Conservation (phyloP, 768 basidiomycete species). For the Naganishia antarctica region DNA sequence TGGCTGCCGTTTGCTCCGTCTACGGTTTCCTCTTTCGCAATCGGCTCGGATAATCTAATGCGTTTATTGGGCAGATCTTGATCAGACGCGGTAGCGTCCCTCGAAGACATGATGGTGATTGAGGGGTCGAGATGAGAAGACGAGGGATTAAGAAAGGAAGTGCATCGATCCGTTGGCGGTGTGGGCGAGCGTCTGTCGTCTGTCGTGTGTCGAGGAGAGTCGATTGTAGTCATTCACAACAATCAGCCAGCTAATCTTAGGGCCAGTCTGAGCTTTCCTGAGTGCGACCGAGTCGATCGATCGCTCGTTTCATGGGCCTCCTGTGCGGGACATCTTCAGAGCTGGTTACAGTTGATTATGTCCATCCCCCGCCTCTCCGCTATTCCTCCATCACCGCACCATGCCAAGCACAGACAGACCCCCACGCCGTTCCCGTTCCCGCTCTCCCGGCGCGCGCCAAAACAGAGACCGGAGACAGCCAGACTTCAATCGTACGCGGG, state of each 20-base stretch:
- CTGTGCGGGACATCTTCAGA: background rate
- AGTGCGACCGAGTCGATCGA: background rate
- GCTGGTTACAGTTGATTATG: background rate
- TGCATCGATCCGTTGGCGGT: no score
- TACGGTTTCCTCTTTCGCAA: background rate
- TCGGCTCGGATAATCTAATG: slow-evolving; percentile 5
- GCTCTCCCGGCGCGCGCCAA: background rate
- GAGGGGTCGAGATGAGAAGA: background rate
- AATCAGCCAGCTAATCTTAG: slow-evolving; percentile 15
- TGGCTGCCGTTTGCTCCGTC: background rate
- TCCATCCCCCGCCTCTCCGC: no score
- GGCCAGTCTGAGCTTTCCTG: no score
- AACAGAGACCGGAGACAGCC: slow-evolving; percentile 7
- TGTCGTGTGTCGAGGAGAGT: no score
- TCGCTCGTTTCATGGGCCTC: background rate
- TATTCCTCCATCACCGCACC: background rate
- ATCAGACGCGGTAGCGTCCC: background rate
- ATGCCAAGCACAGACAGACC: slow-evolving; percentile 9
- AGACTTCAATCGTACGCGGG: slow-evolving; percentile 3
- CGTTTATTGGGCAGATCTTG: slow-evolving; percentile 10
- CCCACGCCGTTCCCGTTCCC: background rate
- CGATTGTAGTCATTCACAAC: no score
- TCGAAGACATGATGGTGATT: background rate
- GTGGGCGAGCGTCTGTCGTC: no score
- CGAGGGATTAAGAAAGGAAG: background rate